Conservation (phyloP, 2,329 filamentous ascomycete genomes). For the Penicillium thymicola region DNA sequence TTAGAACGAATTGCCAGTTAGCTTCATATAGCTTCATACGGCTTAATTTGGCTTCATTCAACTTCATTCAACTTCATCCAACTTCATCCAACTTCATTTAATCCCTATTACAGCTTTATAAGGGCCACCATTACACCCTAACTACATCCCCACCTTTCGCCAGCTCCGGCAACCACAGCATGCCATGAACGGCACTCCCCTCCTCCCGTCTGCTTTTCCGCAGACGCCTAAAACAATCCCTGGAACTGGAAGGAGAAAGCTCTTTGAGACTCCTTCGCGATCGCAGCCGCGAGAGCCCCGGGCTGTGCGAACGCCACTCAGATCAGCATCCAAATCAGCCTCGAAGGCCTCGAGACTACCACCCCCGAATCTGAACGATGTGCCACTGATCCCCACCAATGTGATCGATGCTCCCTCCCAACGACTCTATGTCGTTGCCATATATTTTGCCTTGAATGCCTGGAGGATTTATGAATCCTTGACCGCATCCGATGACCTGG, state of each 20-base stretch:
- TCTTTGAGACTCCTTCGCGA: conserved; percentile 30
- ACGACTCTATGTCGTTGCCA: conserved; percentile 76
- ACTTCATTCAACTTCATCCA: not conserved
- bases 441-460: conserved; percentile 71
- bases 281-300: conserved; percentile 24
- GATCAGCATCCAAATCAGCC: conserved; percentile 24
- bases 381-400: conserved; percentile 73
- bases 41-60: not conserved
- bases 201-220: conserved; percentile 77
- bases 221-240: conserved; percentile 61
- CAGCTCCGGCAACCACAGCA: conserved; percentile 41
- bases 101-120: not conserved
- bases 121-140: not conserved
- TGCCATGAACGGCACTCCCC: conserved; percentile 82
- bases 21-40: not conserved
- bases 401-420: conserved; percentile 88
- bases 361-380: conserved; percentile 20
- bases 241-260: conserved; percentile 27
- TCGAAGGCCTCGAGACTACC: conserved; percentile 17
- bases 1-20: not conserved
- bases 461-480: conserved; percentile 89
- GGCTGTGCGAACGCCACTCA: conserved; percentile 15
- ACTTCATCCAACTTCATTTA: not conserved
- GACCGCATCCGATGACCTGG: conserved; percentile 73
- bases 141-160: not conserved